Base-by-base conservation (phyloP, 768 basidiomycete genomes). In the Epithele typhae region DNA sequence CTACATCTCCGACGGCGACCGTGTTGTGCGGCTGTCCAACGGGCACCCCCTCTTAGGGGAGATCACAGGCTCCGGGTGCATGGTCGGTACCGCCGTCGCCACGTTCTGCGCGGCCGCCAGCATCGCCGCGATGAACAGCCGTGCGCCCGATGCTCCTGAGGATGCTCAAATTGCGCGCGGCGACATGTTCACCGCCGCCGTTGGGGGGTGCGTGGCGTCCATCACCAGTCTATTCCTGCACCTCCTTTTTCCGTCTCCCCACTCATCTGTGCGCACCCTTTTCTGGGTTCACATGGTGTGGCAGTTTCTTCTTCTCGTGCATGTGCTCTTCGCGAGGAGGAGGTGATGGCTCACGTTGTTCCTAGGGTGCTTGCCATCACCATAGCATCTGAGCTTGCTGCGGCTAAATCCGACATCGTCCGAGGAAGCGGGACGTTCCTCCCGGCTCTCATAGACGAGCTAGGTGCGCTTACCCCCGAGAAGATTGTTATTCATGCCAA, bases 21-120 rank as follows among this genome's bases (percentile, higher is more conserved):
- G 64, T 4, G 82, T 91, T 5, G 72, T 89, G n/a, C 72, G 75
- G 35, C 66, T 91, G 6, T 67, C 71, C 3, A 96, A 96, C 57
- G 94, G 94, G 0, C 73, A 87, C 58, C 65, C 70, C 14, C 67
- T 86, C 21, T 77, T 96, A 7, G 84, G 82, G 0, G 71, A 76
- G 44, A 92, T 97, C 46, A 96, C 94, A 0, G 94, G 93, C 0
- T 88, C 88, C 21, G 93, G 93, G 4, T 97, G 93, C 59, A 81
- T 94, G 63, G 70, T 81, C 19, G 87, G 87, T 22, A 86, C 87
- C 9, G 72, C 77, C 24, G 76, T 95, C 39, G 87, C 91, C 0
- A 78, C 84, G 14, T 93, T 84, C 66, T 89, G 87, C 61, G 91
- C 84, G 4, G 84, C 79, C 2, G 80, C 82, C 10, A 70, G 76